phyloP scores from a whole-genome alignment of 352 stramenopile genomes.

The Globisporangium mamillatum region DNA sequence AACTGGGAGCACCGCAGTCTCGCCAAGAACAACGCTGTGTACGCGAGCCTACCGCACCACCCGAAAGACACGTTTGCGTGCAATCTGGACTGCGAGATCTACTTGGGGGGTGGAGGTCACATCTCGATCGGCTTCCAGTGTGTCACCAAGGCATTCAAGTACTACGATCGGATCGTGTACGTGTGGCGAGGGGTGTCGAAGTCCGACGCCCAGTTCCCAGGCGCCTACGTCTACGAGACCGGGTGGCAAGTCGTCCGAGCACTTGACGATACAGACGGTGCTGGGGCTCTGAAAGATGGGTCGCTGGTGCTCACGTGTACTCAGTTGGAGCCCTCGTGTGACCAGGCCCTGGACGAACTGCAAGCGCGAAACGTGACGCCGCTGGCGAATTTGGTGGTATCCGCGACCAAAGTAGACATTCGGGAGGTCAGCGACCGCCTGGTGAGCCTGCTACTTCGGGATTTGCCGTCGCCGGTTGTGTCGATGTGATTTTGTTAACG shows the following conservation, averaged over 20 bases:
- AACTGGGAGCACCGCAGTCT: conserved; percentile 2
- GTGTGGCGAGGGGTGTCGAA: conserved; percentile 1
- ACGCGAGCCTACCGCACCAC: neutral
- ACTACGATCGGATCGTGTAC: conserved; percentile 3
- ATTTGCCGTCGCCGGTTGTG: neutral
- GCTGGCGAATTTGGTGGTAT: conserved; percentile 2
- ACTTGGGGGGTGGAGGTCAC: neutral
- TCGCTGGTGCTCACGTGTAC: conserved; percentile 6
- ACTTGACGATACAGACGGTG: neutral
- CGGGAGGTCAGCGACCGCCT: conserved; percentile 3
- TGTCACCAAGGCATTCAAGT: neutral
- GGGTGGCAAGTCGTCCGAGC: conserved; percentile 8
- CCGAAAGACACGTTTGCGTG: neutral
- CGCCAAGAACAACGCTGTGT: conserved; percentile 8
- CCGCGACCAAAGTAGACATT: neutral
- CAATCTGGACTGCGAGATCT: conserved; percentile 4
- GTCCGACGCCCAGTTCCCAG: conserved; percentile 1
- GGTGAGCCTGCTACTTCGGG: conserved; percentile 2
- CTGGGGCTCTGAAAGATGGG: neutral
- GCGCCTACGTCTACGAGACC: conserved; percentile 1
- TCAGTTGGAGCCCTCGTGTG: neutral
- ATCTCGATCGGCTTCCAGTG: neutral
- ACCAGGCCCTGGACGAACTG: neutral
- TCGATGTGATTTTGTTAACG: neutral
- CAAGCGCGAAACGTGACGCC: conserved; percentile 3